A percentile compares a stretch with the other conserved stretches of the same genome.
phyloP scores from a whole-genome alignment of 805 yeast species.

The Saccharomycopsis fibuligera region DNA sequence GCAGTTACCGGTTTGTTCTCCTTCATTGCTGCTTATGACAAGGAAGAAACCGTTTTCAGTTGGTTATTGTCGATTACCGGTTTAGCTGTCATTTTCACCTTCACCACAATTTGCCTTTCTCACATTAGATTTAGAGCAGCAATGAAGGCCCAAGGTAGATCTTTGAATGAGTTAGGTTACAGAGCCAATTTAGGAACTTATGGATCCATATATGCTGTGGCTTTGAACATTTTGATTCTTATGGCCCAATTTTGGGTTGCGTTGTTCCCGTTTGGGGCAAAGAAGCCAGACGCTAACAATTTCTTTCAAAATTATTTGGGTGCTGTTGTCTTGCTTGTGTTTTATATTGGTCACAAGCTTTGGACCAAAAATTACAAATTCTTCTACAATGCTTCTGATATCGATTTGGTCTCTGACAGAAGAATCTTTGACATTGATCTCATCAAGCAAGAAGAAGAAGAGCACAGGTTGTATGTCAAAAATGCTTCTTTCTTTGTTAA shows the following conservation, averaged over 20 bases:
- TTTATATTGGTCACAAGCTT: conserved; percentile 43
- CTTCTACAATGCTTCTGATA: conserved; percentile 33
- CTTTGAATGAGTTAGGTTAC: conserved; percentile 46
- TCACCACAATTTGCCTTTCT: conserved; percentile 51
- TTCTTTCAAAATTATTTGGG: conserved; percentile 51
- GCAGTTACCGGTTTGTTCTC: conserved; percentile 53
- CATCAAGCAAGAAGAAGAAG: conserved; percentile 32
- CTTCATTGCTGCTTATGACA: conserved; percentile 57
- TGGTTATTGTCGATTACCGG: conserved; percentile 64
- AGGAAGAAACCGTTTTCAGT: conserved; percentile 51
- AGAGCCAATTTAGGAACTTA: conserved; percentile 44
- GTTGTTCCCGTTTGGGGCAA: conserved; percentile 47
- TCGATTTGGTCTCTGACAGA: conserved; percentile 43
- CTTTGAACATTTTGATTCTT: conserved; percentile 43
- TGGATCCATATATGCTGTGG: conserved; percentile 49
- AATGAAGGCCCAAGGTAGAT: conserved; percentile 46
- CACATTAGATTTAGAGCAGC: conserved; percentile 59
- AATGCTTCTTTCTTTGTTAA: conserved; percentile 12
- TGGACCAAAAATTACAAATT: conserved; percentile 34
- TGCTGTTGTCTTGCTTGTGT: conserved; percentile 38
- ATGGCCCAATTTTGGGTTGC: conserved; percentile 65
- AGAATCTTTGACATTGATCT: conserved; percentile 32
- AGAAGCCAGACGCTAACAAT: conserved; percentile 30
- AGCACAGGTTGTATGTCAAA: conserved; percentile 42
- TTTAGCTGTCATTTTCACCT: conserved; percentile 55